Base-by-base conservation (phyloP, 805 yeast genomes). In the Isabelozyma rhagii region DNA sequence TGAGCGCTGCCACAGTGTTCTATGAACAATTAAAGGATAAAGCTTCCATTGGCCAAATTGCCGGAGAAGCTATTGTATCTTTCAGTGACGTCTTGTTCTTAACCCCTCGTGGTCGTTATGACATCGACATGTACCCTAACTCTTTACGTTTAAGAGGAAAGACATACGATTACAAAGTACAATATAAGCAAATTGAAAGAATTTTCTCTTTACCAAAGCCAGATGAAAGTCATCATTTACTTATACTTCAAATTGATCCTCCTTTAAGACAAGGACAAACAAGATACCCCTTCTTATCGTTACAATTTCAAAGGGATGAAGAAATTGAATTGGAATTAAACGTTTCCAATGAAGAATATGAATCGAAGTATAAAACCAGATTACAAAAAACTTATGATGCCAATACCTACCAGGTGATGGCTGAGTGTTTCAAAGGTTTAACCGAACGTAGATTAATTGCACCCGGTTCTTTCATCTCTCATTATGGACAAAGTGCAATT, bases 231-330 rank as follows among this genome's bases (percentile, higher is more conserved):
- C 96, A 93, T 65, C 96, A 93, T 66, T 74, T 92, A 56, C 77
- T 94, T 63, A 85, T 94, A 6, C 73, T 93, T 52, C 97, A 96
- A 62, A 87, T 94, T 43, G 97, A 93, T 58, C 99, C 99, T 25
- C 99, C 99, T 2, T 75, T 94, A 55, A 84, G 98, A 67, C 99
- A 94, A 72, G 99, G 99, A 49, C 98, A 94, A 72, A 94, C 99
- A 0, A 82, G 97, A 52, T 93, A 94, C 62, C 96, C 97, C 40
- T 94, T 89, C 66, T 74, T 94, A 64, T 93, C 91, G 11, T 71
- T 93, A 66, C 99, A 94, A 71, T 89, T 94, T 63, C 81, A 86
- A 52, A 82, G 84, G 48, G 97, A 91, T 55, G 99, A 94, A 68
- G 96, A 89, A 63, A 81, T 89, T 45, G 97, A 91, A 67, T 85